Percentiles rank a stretch among this genome's conserved stretches.
These are phyloP conservation scores for Clonostachys rosea DNA, from an alignment of 2,329 filamentous ascomycete species.

Conservation along the genomic window DNA sequence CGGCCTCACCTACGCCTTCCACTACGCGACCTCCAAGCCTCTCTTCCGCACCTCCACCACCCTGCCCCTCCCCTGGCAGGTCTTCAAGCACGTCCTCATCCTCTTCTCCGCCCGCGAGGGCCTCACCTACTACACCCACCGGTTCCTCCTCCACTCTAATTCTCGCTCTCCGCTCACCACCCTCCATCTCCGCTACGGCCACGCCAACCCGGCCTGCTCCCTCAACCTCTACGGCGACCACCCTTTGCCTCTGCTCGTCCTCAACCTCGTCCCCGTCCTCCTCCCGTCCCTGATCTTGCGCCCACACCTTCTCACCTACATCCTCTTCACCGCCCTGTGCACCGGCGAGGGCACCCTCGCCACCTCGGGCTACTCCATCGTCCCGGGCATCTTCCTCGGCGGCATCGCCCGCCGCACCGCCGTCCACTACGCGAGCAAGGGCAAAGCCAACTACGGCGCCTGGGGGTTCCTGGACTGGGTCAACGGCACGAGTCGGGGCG, in stretches of 20 bases:
- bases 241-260: slow-evolving; percentile 57
- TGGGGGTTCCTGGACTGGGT: slow-evolving; percentile 61
- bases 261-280: slow-evolving; percentile 61
- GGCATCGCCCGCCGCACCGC: slow-evolving; percentile 38
- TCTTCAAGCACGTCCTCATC: slow-evolving; percentile 40
- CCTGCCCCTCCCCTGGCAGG: slow-evolving; percentile 47
- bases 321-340: slow-evolving; percentile 57
- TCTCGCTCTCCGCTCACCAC: slow-evolving; percentile 22
- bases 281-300: slow-evolving; percentile 60
- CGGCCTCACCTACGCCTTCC: slow-evolving; percentile 25
- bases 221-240: slow-evolving; percentile 65
- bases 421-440: slow-evolving; percentile 49
- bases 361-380: slow-evolving; percentile 62
- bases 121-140: slow-evolving; percentile 71
- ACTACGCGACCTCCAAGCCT: slow-evolving; percentile 22
- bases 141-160: slow-evolving; percentile 58
- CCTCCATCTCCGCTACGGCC: slow-evolving; percentile 39
- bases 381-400: slow-evolving; percentile 48
- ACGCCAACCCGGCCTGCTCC: slow-evolving; percentile 45
- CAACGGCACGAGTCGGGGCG: slow-evolving; percentile 49
- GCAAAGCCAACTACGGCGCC: slow-evolving; percentile 55
- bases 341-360: slow-evolving; percentile 64
- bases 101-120: slow-evolving; percentile 46
- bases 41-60: slow-evolving; percentile 43
- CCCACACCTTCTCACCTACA: slow-evolving; percentile 69